Evolutionary conservation across 192 early-diverging fungal genomes (phyloP), one percentile per base, ranked within the genome.

Genomic region (Chytriomyces sp.): DNA sequence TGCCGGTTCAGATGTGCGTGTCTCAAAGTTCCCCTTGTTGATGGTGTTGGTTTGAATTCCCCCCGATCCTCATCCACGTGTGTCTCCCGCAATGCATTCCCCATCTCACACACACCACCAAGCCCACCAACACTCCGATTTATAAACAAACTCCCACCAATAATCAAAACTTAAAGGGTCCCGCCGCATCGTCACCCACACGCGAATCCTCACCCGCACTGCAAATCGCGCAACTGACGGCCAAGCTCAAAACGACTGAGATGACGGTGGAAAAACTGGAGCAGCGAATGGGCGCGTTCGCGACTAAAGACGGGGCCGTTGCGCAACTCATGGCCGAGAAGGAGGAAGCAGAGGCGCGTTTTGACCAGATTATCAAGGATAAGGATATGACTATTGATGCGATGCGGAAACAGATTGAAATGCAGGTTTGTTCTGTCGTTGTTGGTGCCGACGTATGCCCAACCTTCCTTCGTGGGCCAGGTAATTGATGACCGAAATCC

Each of bases 321-420:
- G 39, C 59, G 32, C 63, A 34, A 36, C 34, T 75, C 14, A 57
- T 49, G 55, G 49, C 39, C 32, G 65, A 59, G 33, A 67, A 75
- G 34, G 57, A 57, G 39, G 58, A 37, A 12, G 40, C 10, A 19
- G 74, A 75, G 49, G 39, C 36, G 26, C 64, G 65, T 5, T 39
- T 75, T 36, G 62, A 67, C 22, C 41, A 52, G 64, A 54, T 75
- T 37, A 69, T 75, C 56, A 58, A 75, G 44, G 74, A 75, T 58
- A 75, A 75, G 74, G 74, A 75, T 39, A 22, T 33, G 56, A 75
- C 58, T 10, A 75, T 75, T 56, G 74, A 75, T 30, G 57, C 57
- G 17, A 58, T 75, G 74, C n/a, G 74, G 44, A 19, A 34, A 59
- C 74, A 75, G 55, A 75, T 75, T 58, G 74, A 75, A 59, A 75